Percentiles rank a stretch among this genome's conserved stretches.
Conservation (phyloP, 2,329 filamentous ascomycete species). For the Epichloe baconii region DNA sequence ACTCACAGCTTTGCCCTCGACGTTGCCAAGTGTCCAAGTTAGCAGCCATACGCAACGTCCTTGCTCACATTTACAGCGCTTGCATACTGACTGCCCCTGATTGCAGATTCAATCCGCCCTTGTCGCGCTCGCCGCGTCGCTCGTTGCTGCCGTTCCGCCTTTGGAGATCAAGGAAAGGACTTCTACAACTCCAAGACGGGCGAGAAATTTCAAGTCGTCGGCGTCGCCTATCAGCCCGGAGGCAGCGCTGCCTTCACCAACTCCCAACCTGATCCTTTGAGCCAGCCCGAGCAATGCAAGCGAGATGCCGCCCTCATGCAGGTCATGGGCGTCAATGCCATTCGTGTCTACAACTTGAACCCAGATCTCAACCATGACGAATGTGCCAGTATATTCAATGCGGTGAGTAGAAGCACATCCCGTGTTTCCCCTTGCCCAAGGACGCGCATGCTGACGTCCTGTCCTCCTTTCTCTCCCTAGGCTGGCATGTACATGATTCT, state of each 20-base stretch:
- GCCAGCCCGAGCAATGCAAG: conserved; percentile 42
- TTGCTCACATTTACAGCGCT: neutral
- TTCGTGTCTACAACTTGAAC: conserved; percentile 58
- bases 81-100: conserved; percentile 6
- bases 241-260: conserved; percentile 47
- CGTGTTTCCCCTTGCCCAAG: neutral
- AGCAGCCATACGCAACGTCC: neutral
- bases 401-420: conserved; percentile 20
- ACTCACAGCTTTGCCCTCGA: neutral
- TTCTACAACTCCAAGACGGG: conserved; percentile 47
- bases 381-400: conserved; percentile 56
- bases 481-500: conserved; percentile 58
- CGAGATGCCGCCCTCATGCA: conserved; percentile 56
- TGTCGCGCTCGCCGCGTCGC: conserved; percentile 38
- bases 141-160: conserved; percentile 42
- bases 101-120: conserved; percentile 29
- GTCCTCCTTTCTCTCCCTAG: conserved; percentile 11
- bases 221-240: conserved; percentile 57
- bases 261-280: conserved; percentile 44
- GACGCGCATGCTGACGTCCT: neutral
- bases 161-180: conserved; percentile 41
- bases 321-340: conserved; percentile 50
- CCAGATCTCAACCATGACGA: conserved; percentile 53
- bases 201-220: conserved; percentile 51
- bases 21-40: neutral